Conservation (phyloP, 192 early-diverging fungal genomes). For the Linnemannia schmuckeri region DNA sequence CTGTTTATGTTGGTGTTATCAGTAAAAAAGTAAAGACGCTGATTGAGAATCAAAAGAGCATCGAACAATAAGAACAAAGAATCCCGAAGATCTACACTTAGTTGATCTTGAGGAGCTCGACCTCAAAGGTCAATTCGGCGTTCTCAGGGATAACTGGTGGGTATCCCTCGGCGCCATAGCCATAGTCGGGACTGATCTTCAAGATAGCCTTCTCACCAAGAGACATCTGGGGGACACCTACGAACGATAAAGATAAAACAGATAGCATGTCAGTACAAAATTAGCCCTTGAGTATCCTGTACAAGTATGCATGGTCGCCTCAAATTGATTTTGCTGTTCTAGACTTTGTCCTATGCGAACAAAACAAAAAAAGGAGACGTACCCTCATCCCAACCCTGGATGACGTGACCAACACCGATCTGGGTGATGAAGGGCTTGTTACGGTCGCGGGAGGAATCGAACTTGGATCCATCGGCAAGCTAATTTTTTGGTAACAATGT, state of each 20-base stretch:
- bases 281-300: no score
- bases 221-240: constrained; percentile 93
- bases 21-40: background rate
- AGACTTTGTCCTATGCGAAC: constrained; percentile 38
- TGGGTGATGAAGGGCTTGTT: constrained; percentile 83
- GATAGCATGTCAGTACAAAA: background rate
- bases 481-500: constrained; percentile 22
- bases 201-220: constrained; percentile 89
- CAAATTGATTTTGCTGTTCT: no score
- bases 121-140: constrained; percentile 85
- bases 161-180: constrained; percentile 78
- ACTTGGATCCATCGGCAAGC: constrained; percentile 79
- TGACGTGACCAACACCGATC: constrained; percentile 95
- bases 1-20: background rate
- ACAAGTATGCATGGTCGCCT: no score
- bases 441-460: constrained; percentile 92
- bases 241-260: constrained; percentile 60
- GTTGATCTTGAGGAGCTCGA: constrained; percentile 74
- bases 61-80: background rate
- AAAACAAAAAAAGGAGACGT: constrained; percentile 65
- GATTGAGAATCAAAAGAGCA: background rate
- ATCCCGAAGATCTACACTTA: background rate
- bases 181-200: constrained; percentile 84
- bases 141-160: constrained; percentile 80
- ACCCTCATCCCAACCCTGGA: constrained; percentile 75